phyloP scores from a whole-genome alignment of 2,329 filamentous ascomycete genomes.

The Hypoxylon sp. region DNA sequence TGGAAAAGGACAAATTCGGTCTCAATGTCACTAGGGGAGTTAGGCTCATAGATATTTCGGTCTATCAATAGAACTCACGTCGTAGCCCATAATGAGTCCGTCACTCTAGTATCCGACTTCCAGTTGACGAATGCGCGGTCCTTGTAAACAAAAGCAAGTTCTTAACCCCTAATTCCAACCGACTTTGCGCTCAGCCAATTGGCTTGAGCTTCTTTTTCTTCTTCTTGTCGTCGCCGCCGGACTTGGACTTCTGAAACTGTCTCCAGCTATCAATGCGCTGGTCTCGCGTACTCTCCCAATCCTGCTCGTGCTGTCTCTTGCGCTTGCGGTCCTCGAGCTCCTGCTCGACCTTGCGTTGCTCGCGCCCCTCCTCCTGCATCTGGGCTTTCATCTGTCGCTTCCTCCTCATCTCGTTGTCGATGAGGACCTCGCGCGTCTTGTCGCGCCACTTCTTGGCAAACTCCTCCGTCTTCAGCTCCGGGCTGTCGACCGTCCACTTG shows the following conservation, averaged over 20 bases:
- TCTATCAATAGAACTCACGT: constrained; percentile 57
- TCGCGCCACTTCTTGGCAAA: constrained; percentile 90
- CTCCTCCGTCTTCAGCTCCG: constrained; percentile 85
- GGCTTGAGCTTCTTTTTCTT: constrained; percentile 81
- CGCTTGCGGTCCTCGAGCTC: constrained; percentile 85
- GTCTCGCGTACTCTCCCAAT: constrained; percentile 95
- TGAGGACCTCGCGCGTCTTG: constrained; percentile 89
- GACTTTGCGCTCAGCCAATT: constrained; percentile 63
- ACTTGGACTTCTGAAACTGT: constrained; percentile 85
- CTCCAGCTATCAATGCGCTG: constrained; percentile 95
- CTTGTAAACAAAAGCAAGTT: constrained; percentile 12
- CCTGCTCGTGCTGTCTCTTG: constrained; percentile 92
- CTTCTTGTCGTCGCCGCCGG: constrained; percentile 67
- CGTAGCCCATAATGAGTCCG: constrained; percentile 35
- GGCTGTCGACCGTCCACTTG: constrained; percentile 91
- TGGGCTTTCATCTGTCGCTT: constrained; percentile 90
- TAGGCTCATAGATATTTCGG: constrained; percentile 54
- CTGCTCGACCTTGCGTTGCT: constrained; percentile 87
- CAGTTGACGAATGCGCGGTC: constrained; percentile 17
- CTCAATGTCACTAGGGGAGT: constrained; percentile 54
- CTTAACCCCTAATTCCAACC: constrained; percentile 1
- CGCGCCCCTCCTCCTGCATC: constrained; percentile 95
- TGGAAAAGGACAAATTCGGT: constrained; percentile 27
- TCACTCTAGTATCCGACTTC: constrained; percentile 21
- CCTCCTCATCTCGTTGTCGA: constrained; percentile 91